Evolutionary conservation across 2,329 filamentous ascomycete species (phyloP), one percentile per base, ranked within the genome.

Genomic region (Aspergillus neoniger): DNA sequence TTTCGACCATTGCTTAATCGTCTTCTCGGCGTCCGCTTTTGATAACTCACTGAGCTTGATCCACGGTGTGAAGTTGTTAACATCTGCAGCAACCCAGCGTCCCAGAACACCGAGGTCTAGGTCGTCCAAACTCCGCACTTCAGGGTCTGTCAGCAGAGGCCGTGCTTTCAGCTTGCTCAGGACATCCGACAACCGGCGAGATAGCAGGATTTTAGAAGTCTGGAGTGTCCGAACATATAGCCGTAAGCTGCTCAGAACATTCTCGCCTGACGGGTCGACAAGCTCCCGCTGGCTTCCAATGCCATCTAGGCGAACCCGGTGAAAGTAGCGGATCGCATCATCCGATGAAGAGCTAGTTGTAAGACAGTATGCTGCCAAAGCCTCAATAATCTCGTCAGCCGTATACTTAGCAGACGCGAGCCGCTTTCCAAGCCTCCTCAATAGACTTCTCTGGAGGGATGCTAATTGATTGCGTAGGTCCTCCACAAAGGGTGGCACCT

Each of bases 61-160:
- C 79, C 92, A 96, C 0, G 93, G 93, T 0, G 88, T 94, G 72
- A 96, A 97, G 65, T 89, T 90, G 50, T 86, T 86, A 44, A 96
- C 90, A 62, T 96, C 91, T 7, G 92, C 87, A 17, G 90, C 85
- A 63, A 95, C 90, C 90, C 92, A 96, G 19, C 84, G 83, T 64
- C 88, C 86, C 69, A 91, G 87, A 9, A 95, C 78, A 70, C 96
- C 92, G 25, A 97, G 79, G 38, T 90, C 86, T 12, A 96, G 78
- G 15, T 88, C 89, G 65, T 91, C 86, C 1, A 95, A 75, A 1
- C 79, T 77, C 57, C 84, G 83, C 17, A 97, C 79, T 1, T 87
- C 82, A 1, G 83, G 76, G 71, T 96, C 91, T n/a, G 86, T 85
- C 3, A 97, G 78, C 12, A 98, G 80, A 0, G 89, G 86, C 7